Evolutionary conservation across 495 filamentous ascomycete species (phyloP), one percentile per base, ranked within the genome.

Genomic region (Neohortaea acidophila): DNA sequence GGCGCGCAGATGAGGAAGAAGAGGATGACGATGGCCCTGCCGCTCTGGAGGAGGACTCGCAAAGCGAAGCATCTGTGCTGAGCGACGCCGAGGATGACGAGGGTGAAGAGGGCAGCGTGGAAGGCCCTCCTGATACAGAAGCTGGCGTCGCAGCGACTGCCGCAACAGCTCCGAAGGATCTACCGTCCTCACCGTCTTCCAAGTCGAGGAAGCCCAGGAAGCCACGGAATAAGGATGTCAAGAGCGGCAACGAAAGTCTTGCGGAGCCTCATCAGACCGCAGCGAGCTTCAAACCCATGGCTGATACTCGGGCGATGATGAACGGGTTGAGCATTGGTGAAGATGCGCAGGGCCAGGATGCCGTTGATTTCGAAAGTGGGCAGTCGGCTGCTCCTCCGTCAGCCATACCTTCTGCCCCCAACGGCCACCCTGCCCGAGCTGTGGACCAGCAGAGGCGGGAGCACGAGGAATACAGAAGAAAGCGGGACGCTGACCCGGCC

Each of bases 281-380:
- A 35, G 23, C 44, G 15, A 26, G 21, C 4, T 61, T 62, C 45
- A 58, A 53, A 21, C 39, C 45, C 6, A 41, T 68, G 17, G 66
- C 72, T 26, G 89, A 94, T 56, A 89, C 84, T 15, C 79, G 86
- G 45, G 70, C 78, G 43, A 92, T 94, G 86, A 62, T 94, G 63
- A 85, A 84, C 46, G 79, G 82, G 21, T 55, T 94, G 38, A 77
- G 69, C 41, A 62, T 89, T 29, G 41, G 36, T 22, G 35, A 34
- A 4, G 39, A 21, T 0, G 67, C 70, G 20, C 72, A 75, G 37
- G 64, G 68, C 33, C 59, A 60, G 29, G 62, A 70, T 19, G 76
- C 67, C 39, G 53, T 84, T 18, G 65, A 79, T 44, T 84, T 84
- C 47, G 77, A 84, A 38, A 67, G 79, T 26, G 53, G 59, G 13